Evolutionary conservation across 805 yeast genomes (phyloP).

Genomic region (Barnettozyma sp.): DNA sequence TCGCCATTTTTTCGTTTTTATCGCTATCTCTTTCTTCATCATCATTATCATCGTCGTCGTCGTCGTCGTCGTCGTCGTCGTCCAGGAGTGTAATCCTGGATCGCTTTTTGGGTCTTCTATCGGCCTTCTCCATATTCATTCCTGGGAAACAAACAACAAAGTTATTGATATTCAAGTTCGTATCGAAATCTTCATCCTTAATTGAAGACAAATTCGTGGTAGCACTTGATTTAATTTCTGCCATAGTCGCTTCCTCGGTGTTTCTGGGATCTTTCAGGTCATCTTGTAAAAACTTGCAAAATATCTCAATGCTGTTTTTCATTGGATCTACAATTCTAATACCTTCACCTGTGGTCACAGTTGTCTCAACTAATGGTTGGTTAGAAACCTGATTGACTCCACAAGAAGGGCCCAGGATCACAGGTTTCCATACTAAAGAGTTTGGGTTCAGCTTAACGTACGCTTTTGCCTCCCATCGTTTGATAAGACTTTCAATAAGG

Average conservation of each 20-base stretch:
- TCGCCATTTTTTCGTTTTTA: too few species aligned
- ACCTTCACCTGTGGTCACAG: slow-evolving; percentile 11
- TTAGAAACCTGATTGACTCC: slow-evolving; percentile 54
- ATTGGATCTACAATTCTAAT: slow-evolving; percentile 25
- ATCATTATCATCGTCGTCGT: too few species aligned
- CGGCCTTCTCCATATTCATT: slow-evolving; percentile 20
- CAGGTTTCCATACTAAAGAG: slow-evolving; percentile 69
- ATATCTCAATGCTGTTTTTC: slow-evolving; percentile 44
- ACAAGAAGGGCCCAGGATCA: slow-evolving; percentile 79
- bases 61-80: slow-evolving; percentile 17
- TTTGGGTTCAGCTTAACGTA: slow-evolving; percentile 46
- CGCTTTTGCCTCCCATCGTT: slow-evolving; percentile 46
- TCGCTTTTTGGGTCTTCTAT: slow-evolving; percentile 18
- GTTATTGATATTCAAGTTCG: slow-evolving; percentile 10
- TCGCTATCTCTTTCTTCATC: too few species aligned
- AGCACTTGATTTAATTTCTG: slow-evolving; percentile 33
- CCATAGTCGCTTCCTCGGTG: slow-evolving; percentile 49
- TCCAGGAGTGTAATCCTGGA: slow-evolving; percentile 24
- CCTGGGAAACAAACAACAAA: slow-evolving; percentile 34
- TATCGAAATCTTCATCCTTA: slow-evolving; percentile 22
- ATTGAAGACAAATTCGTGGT: slow-evolving; percentile 16
- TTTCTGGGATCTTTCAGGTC: slow-evolving; percentile 59
- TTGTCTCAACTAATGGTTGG: slow-evolving; percentile 26
- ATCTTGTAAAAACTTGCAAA: slow-evolving; percentile 56
- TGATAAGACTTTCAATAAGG: slow-evolving; percentile 35